Evolutionary conservation across 1,284 basidiomycete genomes (phyloP).

Genomic region (Ganoderma boninense): DNA sequence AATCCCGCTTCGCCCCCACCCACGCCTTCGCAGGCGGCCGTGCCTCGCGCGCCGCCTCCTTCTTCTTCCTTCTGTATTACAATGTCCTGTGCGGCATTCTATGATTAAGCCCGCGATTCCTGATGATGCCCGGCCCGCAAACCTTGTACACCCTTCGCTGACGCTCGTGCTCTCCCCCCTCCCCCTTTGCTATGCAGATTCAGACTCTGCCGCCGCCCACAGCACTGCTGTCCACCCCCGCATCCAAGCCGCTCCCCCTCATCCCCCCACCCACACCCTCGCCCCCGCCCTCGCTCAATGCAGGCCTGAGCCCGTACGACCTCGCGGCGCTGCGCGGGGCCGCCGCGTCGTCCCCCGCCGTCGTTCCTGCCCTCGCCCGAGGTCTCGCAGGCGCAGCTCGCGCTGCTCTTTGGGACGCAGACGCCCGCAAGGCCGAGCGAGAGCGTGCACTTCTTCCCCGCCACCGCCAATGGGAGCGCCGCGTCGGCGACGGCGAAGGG

Average conservation of each 20-base stretch:
- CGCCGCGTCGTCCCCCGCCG: conserved; percentile 23
- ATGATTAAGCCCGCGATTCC: neutral
- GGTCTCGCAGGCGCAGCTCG: conserved; percentile 30
- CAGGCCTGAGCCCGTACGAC: neutral
- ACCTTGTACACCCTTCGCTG: neutral
- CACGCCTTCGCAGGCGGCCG: neutral
- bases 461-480: neutral
- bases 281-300: neutral
- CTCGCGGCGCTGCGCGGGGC: conserved; percentile 1
- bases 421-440: conserved; percentile 15
- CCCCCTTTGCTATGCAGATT: neutral
- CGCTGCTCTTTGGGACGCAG: conserved; percentile 23
- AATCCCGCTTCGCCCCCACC: neutral
- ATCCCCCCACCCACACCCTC: conserved; percentile 3
- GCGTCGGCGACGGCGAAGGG: neutral
- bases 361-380: conserved; percentile 21
- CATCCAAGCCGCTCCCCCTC: conserved; percentile 23
- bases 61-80: neutral
- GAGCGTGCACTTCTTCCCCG: conserved; percentile 28
- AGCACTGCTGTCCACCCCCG: conserved; percentile 4
- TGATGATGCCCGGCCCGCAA: neutral
- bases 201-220: conserved; percentile 4
- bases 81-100: neutral
- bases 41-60: neutral
- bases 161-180: neutral